These are phyloP conservation scores for Tricholomella constricta DNA, from an alignment of 768 basidiomycete genomes.

Conservation along the genomic window DNA sequence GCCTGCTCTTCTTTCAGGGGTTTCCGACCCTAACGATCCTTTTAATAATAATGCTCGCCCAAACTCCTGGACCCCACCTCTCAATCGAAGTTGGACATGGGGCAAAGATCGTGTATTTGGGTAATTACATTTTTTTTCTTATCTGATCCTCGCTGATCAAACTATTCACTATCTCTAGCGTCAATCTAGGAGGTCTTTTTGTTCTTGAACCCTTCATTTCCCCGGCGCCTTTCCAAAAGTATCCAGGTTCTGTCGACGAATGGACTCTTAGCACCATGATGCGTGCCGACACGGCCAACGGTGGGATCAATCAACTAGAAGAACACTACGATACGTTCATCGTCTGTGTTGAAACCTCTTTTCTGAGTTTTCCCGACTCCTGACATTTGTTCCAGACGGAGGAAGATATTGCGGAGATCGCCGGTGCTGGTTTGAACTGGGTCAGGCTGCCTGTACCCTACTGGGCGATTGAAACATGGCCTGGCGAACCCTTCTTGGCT, in stretches of 20 bases:
- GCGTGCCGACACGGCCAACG: slow-evolving; percentile 49
- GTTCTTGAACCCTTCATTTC: slow-evolving; percentile 73
- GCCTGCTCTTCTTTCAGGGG: too few relatives aligned
- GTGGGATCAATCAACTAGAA: slow-evolving; percentile 63
- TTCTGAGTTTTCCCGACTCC: background rate
- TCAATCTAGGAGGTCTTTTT: slow-evolving; percentile 80
- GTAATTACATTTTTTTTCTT: slow-evolving; percentile 31
- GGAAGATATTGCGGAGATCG: slow-evolving; percentile 87
- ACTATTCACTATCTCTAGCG: slow-evolving; percentile 39
- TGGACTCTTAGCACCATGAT: slow-evolving; percentile 72
- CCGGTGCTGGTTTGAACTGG: slow-evolving; percentile 88
- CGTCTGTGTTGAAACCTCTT: slow-evolving; percentile 42
- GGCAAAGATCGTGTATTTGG: slow-evolving; percentile 62
- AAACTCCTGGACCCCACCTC: slow-evolving; percentile 79
- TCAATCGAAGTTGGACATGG: slow-evolving; percentile 77
- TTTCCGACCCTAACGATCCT: slow-evolving; percentile 67
- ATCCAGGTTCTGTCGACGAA: slow-evolving; percentile 65
- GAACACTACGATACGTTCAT: slow-evolving; percentile 86
- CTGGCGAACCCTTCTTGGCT: slow-evolving; percentile 79
- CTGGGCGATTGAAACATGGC: slow-evolving; percentile 77
- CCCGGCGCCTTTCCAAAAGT: slow-evolving; percentile 69
- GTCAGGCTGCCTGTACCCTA: slow-evolving; percentile 80
- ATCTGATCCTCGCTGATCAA: slow-evolving; percentile 10
- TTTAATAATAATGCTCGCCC: slow-evolving; percentile 74
- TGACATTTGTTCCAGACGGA: slow-evolving; percentile 61